phyloP scores from a whole-genome alignment of 331 rosid species.

The Pyrus hybrid region DNA sequence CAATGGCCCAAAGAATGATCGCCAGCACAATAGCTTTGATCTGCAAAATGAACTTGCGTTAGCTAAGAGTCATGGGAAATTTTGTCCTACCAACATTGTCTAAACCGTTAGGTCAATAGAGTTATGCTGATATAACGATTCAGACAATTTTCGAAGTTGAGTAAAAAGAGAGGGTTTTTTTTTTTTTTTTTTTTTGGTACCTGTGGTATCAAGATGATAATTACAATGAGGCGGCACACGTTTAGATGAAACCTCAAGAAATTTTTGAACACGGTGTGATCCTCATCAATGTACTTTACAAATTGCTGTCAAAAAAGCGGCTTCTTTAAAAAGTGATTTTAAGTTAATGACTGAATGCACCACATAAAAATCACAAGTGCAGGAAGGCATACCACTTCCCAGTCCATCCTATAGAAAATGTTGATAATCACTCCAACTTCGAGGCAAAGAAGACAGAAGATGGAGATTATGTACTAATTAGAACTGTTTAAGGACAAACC shows the following conservation, averaged over 20 bases:
- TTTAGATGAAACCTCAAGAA: constrained; percentile 20
- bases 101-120: background rate
- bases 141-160: background rate
- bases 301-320: constrained; percentile 12
- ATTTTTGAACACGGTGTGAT: constrained; percentile 8
- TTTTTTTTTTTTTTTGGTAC: no score
- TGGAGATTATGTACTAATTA: constrained; percentile 23
- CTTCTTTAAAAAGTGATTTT: background rate
- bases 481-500: constrained; percentile 21
- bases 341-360: background rate
- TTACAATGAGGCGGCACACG: constrained; percentile 19
- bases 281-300: constrained; percentile 7
- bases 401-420: constrained; percentile 23
- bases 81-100: background rate
- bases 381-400: constrained; percentile 22
- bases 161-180: background rate
- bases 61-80: background rate
- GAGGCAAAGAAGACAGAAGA: constrained; percentile 17
- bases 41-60: constrained; percentile 13
- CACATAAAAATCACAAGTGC: background rate
- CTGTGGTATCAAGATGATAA: constrained; percentile 29
- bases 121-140: background rate
- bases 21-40: constrained; percentile 16
- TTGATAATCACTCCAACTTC: constrained; percentile 8
- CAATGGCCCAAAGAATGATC: constrained; percentile 18